phyloP scores from a whole-genome alignment of 2,329 filamentous ascomycete species.

The Aspergillus sp. region DNA sequence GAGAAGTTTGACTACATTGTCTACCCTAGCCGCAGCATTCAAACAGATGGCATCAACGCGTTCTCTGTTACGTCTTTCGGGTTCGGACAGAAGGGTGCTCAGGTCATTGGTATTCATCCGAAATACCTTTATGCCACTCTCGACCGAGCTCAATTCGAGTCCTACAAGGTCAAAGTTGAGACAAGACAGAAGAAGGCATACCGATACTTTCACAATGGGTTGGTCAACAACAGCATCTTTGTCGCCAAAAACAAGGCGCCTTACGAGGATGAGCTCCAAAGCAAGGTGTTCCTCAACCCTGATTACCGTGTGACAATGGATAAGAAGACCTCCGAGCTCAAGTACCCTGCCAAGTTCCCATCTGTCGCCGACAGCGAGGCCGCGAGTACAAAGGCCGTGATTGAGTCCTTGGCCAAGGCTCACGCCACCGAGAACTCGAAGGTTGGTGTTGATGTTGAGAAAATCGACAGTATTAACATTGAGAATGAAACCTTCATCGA shows the following conservation, averaged over 20 bases:
- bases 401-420: constrained; percentile 75
- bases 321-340: constrained; percentile 82
- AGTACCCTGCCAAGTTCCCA: constrained; percentile 71
- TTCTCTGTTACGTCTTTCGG: constrained; percentile 99
- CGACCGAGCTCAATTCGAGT: constrained; percentile 78
- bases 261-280: constrained; percentile 85
- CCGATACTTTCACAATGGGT: constrained; percentile 95
- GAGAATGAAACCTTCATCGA: constrained; percentile 92
- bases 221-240: constrained; percentile 98
- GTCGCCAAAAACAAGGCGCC: constrained; percentile 91
- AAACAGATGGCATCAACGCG: constrained; percentile 97
- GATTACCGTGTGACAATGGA: constrained; percentile 82
- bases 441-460: constrained; percentile 93
- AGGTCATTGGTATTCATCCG: constrained; percentile 95
- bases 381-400: constrained; percentile 72
- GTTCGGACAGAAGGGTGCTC: constrained; percentile 98
- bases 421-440: constrained; percentile 69
- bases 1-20: constrained; percentile 98
- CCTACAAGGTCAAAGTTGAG: constrained; percentile 87
- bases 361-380: constrained; percentile 62
- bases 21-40: constrained; percentile 91
- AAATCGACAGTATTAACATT: constrained; percentile 83
- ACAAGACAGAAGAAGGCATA: constrained; percentile 98
- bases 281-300: constrained; percentile 90
- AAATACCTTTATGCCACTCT: constrained; percentile 96